Base-by-base conservation (phyloP, 352 stramenopile species). In the Plasmopara viticola region DNA sequence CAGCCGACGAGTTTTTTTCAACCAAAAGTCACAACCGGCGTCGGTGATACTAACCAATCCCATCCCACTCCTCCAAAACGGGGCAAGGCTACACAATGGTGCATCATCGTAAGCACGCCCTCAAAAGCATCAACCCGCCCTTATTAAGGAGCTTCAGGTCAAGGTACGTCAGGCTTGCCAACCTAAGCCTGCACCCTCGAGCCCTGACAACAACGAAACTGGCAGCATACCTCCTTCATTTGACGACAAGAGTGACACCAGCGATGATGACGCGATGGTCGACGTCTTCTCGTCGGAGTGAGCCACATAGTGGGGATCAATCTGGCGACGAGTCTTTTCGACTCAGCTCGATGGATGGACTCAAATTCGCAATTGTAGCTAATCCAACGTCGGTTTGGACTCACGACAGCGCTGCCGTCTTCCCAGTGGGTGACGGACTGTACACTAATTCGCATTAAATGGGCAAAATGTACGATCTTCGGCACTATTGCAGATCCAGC, bases 281-380 rank as follows among this genome's bases (percentile, higher is more conserved):
- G 31, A 35, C 31, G 31, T 12, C 31, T 35, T 3, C 20, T 25
- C 20, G 20, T 44, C 15, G 12, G 39, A 44, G 39, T 7, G 39
- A 44, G 39, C 39, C 39, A 25, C 39, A 44, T 44, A 44, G 39
- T 44, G 39, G 39, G 15, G 13, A 44, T 28, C 39, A 44, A 28
- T 44, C 39, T 44, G 39, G 8, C 15, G 14, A 9, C 13, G 39
- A 44, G 5, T 13, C 39, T 9, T 28, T 0, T 25, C 15, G 12
- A 44, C 15, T 12, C 3, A 44, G 20, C 18, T 25, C 39, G 0
- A 12, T 35, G 31, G 31, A 35, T 4, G 31, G 31, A 12, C 9
- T 44, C 18, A 2, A 20, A 35, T 8, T 0, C 8, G 39, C 13
- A 8, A 20, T 44, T 25, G 39, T 44, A n/a, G 39, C 39, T 28